Evolutionary conservation across 768 basidiomycete genomes (phyloP), one percentile per base, ranked within the genome.

Genomic region (Rhizopogon vinicolor): DNA sequence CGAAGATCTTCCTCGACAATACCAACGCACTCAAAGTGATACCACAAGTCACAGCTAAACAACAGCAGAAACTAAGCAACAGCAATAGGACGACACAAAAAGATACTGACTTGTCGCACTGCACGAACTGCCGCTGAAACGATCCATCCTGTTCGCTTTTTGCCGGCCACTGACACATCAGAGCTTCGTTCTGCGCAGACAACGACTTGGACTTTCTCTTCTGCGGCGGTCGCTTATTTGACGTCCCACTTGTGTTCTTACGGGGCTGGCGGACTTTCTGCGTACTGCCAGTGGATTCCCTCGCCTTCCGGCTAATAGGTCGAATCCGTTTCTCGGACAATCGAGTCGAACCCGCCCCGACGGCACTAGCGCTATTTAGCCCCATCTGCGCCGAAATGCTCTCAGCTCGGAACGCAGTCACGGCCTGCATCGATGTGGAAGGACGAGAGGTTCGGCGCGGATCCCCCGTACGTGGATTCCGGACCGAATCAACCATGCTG

Each of bases 21-120:
- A 10, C 74, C 79, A 19, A 76, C 74, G 54, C 81, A 82, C 6
- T 77, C 81, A 53, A 75, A 78, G 53, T 83, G 81, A 53, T 78
- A 82, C 81, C 81, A 80, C 53, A 58, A 45, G 2, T 69, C 64
- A 52, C 78, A 80, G 5, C 78, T 79, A 7, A 6, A 45, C 33
- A 5, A 29, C 43, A 25, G 31, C 22, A 39, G 48, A 8, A 35
- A 41, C 41, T 57, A 19, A 59, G 22, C 18, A 41, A 35, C 10
- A 7, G 16, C 25, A 16, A 7, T 12, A 3, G 3, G 7, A 31
- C 19, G 18, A 52, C 75, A 77, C 8, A 10, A 9, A 7, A 16
- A n/a, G 0, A 25, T 22, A 62, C 72, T 42, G 46, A 72, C 71
- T 60, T 62, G 55, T 74, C 71, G 29, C 71, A 74, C 54, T 71